Conservation (phyloP, 768 basidiomycete species). For the Lactarius hengduanensis region DNA sequence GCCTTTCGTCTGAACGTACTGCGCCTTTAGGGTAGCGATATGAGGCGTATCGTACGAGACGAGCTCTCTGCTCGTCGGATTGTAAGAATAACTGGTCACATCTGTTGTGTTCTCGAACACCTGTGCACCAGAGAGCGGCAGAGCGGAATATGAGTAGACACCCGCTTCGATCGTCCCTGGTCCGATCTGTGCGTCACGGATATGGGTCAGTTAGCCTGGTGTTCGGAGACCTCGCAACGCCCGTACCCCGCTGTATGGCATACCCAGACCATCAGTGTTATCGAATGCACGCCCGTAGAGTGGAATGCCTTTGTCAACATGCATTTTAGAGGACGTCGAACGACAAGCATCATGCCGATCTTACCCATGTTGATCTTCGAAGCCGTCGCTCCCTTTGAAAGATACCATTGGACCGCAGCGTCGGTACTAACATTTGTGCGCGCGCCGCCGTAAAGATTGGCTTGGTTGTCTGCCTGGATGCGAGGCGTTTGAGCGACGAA, state of each 20-base stretch:
- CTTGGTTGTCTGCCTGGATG: conserved; percentile 49
- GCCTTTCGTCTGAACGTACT: conserved; percentile 59
- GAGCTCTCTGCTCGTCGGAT: conserved; percentile 60
- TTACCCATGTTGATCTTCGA: conserved; percentile 67
- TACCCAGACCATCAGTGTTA: conserved; percentile 62
- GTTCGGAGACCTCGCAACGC: not conserved
- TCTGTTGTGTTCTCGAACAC: conserved; percentile 66
- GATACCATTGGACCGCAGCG: conserved; percentile 59
- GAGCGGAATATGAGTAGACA: conserved; percentile 72
- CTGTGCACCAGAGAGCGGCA: conserved; percentile 52
- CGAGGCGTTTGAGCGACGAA: not conserved
- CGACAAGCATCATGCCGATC: not conserved
- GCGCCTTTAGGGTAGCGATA: conserved; percentile 62
- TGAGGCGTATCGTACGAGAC: conserved; percentile 77
- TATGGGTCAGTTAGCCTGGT: not conserved
- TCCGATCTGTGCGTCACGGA: conserved; percentile 50
- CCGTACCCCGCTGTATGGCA: conserved; percentile 63
- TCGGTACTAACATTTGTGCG: conserved; percentile 69
- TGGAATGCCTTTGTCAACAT: conserved; percentile 55
- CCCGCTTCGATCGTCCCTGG: conserved; percentile 69
- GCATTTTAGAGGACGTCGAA: conserved; percentile 1
- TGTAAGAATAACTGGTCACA: conserved; percentile 78
- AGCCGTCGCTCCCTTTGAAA: conserved; percentile 57
- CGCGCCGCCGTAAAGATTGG: conserved; percentile 66
- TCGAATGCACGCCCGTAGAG: conserved; percentile 81